Base-by-base conservation (phyloP, 768 basidiomycete species). In the Lentinula raphanica region DNA sequence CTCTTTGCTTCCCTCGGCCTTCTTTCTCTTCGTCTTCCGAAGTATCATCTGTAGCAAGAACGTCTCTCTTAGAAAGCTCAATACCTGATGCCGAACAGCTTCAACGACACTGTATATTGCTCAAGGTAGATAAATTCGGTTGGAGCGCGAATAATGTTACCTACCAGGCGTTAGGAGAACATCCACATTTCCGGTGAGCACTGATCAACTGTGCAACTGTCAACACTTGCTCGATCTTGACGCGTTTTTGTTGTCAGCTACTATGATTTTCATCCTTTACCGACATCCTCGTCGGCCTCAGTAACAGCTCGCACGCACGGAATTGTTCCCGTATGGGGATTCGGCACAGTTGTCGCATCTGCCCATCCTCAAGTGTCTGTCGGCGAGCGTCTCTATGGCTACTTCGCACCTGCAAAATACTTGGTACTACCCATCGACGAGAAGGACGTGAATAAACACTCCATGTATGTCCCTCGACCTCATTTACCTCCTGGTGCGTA, bases 101-200 rank as follows among this genome's bases (percentile, higher is more conserved):
- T 19, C 78, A 77, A 8, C 57, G 66, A 15, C 75, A 82, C 68
- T 77, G 82, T 57, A 73, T 86, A 39, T 64, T 86, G 15, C 72
- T 87, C 58, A 74, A 72, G 54, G 79, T 88, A 3, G 85, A 87
- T 57, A 78, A 82, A 17, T 88, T 88, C 64, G 87, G 87, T 3
- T 88, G 84, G 67, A 86, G 85, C 28, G 79, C 86, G 40, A 88
- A 88, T 66, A 88, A 88, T 63, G 60, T 88, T 19, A 86, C 87
- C 15, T 88, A 88, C 66, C 85, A 88, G 63, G 77, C 80, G 7
- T 64, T 77, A 2, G 72, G 71, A n/a, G 80, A 81, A 56, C 75
- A 79, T 54, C 73, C 80, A 1, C 78, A 80, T 56, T 81, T 80
- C 58, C 68, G 78, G 80, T 78, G 46, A n/a, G 69, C 42, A 31